Base-by-base conservation (phyloP, 1,284 basidiomycete genomes). In the Naganishia cerealis region DNA sequence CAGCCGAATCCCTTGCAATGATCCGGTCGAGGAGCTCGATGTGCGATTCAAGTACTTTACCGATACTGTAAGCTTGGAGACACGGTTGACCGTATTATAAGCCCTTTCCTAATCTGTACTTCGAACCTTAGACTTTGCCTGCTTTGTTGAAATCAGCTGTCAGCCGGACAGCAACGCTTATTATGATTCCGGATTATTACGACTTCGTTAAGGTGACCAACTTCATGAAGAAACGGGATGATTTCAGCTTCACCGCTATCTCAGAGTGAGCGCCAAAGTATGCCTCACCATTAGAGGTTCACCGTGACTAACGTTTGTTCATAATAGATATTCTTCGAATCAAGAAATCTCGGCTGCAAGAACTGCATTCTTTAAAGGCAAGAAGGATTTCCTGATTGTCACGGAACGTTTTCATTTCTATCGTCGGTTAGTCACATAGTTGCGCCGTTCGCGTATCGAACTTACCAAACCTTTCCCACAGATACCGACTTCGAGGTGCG, bases 391-490 rank as follows among this genome's bases (percentile, higher is more conserved):
- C 82, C 79, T 99, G 26, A 83, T 99, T 71, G 84, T 98, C 73
- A 97, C 92, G 70, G 96, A 99, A 78, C 87, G 96, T 24, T 97
- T 98, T 83, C 94, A 99, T 80, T 99, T 99, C 79, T 99, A 94
- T 85, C 87, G 92, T 70, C 85, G 94, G 86, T 90, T 72, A 54
- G 82, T 74, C 3, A 46, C n/a, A 53, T 48, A 38, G 9, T 39
- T 36, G 59, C 39, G 63, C 38, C 21, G 8, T 26, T 50, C 10
- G 5, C 16, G 12, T 24, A 16, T n/a, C 61, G 9, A 46, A 24
- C 21, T 29, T 4, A 21, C 65, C 46, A 21, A 36, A 38, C 15
- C 15, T 36, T 39, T 26, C 29, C 39, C 69, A 33, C 74, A 91
- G 91, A 65, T 96, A 96, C 82, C 91, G 90, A 73, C 86, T 97